Base-by-base conservation (phyloP, 805 yeast species). In the Dipodascopsis tothii region DNA sequence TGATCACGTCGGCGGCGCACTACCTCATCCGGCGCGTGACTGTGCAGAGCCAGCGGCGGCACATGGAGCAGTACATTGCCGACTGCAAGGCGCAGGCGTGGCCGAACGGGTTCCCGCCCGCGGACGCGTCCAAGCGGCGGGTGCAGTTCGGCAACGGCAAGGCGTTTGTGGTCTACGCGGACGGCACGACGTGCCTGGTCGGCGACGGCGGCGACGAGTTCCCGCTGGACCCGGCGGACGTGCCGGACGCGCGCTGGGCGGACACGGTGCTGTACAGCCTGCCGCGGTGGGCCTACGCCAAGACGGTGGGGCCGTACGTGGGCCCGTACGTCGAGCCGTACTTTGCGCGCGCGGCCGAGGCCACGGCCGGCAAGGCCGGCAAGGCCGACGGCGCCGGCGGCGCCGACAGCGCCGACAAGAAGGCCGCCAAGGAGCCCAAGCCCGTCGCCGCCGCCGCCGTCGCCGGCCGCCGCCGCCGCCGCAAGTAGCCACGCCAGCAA, bases 1-100 rank as follows among this genome's bases (percentile, higher is more conserved):
- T 76, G 0, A 51, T 81, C 7, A 65, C 75, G 21, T 71, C 81
- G 27, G 56, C 64, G 1, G 74, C 80, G 35, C 95, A 86, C 55
- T 80, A 66, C 54, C 63, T 73, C 14, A 63, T 79, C 3, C 61
- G 81, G 43, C 70, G 64, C 55, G 69, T 81, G 40, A 76, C 73
- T 56, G 66, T 77, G 48, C 62, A 57, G 20, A 81, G 80, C 46
- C 79, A 82, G 52, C 69, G 71, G 39, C 73, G 73, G 47, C 70
- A 84, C 45, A 67, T 83, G 56, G 50, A 50, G 36, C 30, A 42
- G n/a, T 41, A 56, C 21, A 56, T 63, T 27, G 56, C 51, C 28
- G 66, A 64, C 23, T 68, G 62, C 19, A 56, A 47, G 16, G 50
- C 42, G 2, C 44, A 37, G 17, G 71, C 68, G 3, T 53, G 60